These are phyloP conservation scores for Blastobotrys chiropterorum DNA, from an alignment of 805 yeast genomes.

Conservation along the genomic window DNA sequence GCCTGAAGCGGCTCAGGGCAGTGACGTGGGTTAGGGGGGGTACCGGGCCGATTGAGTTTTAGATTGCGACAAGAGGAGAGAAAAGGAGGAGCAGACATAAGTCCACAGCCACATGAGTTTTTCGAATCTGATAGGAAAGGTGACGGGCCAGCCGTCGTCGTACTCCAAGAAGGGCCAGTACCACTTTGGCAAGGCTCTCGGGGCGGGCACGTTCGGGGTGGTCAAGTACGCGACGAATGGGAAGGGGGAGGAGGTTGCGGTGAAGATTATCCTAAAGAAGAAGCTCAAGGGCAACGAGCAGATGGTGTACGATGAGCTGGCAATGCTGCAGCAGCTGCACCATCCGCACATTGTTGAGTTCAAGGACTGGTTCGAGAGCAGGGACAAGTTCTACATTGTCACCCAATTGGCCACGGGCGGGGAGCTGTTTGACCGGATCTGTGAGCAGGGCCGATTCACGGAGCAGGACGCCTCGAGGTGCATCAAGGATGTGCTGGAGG, in stretches of 20 bases:
- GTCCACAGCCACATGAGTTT: conserved; percentile 4
- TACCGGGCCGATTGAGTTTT: background rate
- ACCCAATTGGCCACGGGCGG: conserved; percentile 97
- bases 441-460: conserved; percentile 74
- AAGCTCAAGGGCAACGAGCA: conserved; percentile 74
- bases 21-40: background rate
- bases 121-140: conserved; percentile 38
- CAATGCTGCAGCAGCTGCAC: conserved; percentile 55
- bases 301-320: conserved; percentile 72
- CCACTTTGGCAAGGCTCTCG: conserved; percentile 75
- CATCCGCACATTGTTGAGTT: conserved; percentile 89
- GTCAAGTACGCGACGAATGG: conserved; percentile 66
- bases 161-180: conserved; percentile 62
- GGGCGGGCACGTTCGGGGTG: conserved; percentile 94
- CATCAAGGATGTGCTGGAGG: conserved; percentile 66
- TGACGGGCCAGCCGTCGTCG: conserved; percentile 68
- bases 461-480: conserved; percentile 81
- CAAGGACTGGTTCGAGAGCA: conserved; percentile 88
- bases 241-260: conserved; percentile 70
- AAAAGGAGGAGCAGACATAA: background rate
- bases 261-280: conserved; percentile 82
- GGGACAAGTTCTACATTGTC: conserved; percentile 86
- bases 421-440: conserved; percentile 83
- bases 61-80: background rate
- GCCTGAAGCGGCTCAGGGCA: background rate